Base-by-base conservation (phyloP, 441 rosid species). In the Gossypium schwendimanii region DNA sequence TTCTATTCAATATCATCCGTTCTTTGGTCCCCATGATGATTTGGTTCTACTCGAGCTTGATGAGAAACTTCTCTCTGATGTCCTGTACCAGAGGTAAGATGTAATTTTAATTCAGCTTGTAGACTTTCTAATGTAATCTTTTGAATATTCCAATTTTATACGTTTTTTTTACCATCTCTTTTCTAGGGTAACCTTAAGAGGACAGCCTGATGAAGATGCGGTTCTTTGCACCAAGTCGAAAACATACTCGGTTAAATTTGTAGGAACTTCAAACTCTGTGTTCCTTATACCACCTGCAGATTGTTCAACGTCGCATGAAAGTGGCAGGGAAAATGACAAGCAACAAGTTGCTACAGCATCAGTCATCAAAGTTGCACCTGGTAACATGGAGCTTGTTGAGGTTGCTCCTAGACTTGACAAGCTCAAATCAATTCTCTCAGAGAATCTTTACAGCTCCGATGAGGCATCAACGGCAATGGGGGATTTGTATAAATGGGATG, bases 181-280 rank as follows among this genome's bases (percentile, higher is more conserved):
- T 69, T 76, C 52, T 12, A 94, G 94, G 81, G 91, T 89, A 18
- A 84, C 87, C 36, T 80, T 94, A 69, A 88, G 98, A 70, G 98
- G 98, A 57, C 85, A 88, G 76, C 84, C 86, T 20, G 87, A 91
- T 83, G 97, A 94, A 75, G 93, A 92, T 74, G 96, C 93, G 3
- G 99, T 92, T 75, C 86, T 94, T 61, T 94, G 98, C 79, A 92
- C 96, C 3, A 86, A 69, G 65, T 91, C 92, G 0, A 94, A 92
- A 79, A 92, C 98, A 62, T 92, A 78, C 68, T 84, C 89, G 0
- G 45, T 92, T 76, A 94, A 94, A 80, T 91, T 88, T 68, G 98
- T 91, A 44, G 94, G 88, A 75, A 88, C 86, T 61, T 92, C 98
- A 4, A 94, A 94, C 78, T 92, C 98, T 18, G 81, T 83, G 24